Evolutionary conservation across 495 filamentous ascomycete species (phyloP).

Genomic region (Trichoderma orchidacearum): DNA sequence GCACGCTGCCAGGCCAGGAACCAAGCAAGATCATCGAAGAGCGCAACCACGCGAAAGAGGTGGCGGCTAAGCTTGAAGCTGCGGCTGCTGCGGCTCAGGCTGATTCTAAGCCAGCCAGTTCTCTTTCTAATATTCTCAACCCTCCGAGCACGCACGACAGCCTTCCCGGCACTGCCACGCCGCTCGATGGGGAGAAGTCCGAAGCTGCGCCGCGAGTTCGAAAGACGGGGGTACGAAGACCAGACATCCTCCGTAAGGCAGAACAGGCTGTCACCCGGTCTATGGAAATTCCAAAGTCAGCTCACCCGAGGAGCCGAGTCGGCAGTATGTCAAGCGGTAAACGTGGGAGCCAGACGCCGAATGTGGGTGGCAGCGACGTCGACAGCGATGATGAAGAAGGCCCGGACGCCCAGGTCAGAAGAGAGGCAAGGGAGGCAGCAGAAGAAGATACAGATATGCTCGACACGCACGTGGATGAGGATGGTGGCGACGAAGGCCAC

Average conservation of each 20-base stretch:
- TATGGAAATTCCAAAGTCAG: slow-evolving; percentile 24
- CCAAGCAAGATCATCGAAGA: slow-evolving; percentile 14
- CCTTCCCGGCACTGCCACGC: slow-evolving; percentile 12
- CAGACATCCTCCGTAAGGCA: slow-evolving; percentile 34
- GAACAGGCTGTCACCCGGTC: slow-evolving; percentile 31
- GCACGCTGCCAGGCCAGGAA: slow-evolving; percentile 18
- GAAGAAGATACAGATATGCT: slow-evolving; percentile 7
- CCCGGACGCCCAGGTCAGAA: slow-evolving; percentile 7
- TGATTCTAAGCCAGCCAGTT: slow-evolving; percentile 8
- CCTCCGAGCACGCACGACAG: slow-evolving; percentile 9
- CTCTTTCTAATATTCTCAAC: slow-evolving; percentile 15
- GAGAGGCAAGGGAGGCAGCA: slow-evolving; percentile 1
- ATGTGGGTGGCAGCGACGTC: slow-evolving; percentile 9
- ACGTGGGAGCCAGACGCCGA: slow-evolving; percentile 11
- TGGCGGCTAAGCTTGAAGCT: slow-evolving; percentile 1
- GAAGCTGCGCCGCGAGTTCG: slow-evolving; percentile 18
- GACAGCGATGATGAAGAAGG: slow-evolving; percentile 7
- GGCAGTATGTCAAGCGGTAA: slow-evolving; percentile 28
- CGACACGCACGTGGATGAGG: slow-evolving; percentile 17
- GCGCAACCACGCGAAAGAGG: slow-evolving; percentile 4
- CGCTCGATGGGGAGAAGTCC: slow-evolving; percentile 9
- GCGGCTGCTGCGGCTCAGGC: slow-evolving; percentile 3
- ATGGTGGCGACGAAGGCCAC: slow-evolving; percentile 9
- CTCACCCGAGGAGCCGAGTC: slow-evolving; percentile 13
- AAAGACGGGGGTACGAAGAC: slow-evolving; percentile 22